A percentile compares a stretch with the other conserved stretches of the same genome.
Conservation (phyloP, 805 yeast genomes). For the Candida piceae region DNA sequence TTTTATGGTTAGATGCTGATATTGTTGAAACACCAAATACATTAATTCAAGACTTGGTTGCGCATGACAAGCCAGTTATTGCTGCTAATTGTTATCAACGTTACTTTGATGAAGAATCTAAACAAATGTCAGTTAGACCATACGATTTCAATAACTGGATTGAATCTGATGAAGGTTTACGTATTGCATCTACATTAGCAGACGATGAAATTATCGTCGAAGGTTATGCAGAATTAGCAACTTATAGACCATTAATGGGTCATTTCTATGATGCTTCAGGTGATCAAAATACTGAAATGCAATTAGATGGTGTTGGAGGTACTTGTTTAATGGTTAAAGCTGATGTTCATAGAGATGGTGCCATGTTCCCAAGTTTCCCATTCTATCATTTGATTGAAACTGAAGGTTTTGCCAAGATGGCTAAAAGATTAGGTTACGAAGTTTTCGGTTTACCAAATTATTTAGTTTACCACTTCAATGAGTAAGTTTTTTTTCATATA, state of each 20-base stretch:
- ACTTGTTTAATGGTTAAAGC: slow-evolving; percentile 95
- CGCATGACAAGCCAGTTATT: slow-evolving; percentile 80
- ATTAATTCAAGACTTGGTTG: slow-evolving; percentile 79
- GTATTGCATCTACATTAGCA: slow-evolving; percentile 62
- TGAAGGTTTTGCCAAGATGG: slow-evolving; percentile 99
- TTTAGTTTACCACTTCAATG: slow-evolving; percentile 86
- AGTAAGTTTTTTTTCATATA: slow-evolving; percentile 31
- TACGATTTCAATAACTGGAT: slow-evolving; percentile 97
- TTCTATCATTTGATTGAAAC: slow-evolving; percentile 96
- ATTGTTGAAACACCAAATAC: slow-evolving; percentile 82
- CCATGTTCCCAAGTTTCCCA: slow-evolving; percentile 98
- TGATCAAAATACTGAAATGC: slow-evolving; percentile 63
- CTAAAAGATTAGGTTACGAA: slow-evolving; percentile 86
- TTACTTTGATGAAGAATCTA: slow-evolving; percentile 53
- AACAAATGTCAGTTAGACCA: slow-evolving; percentile 62
- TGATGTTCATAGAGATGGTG: slow-evolving; percentile 98
- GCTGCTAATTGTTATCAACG: slow-evolving; percentile 94
- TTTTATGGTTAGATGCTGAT: slow-evolving; percentile 94
- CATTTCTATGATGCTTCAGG: slow-evolving; percentile 68
- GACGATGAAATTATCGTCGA: slow-evolving; percentile 94
- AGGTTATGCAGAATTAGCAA: slow-evolving; percentile 90
- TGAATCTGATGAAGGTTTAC: slow-evolving; percentile 72
- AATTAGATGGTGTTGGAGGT: slow-evolving; percentile 96
- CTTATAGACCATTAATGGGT: slow-evolving; percentile 94
- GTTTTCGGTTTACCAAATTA: slow-evolving; percentile 93